A percentile compares a stretch with the other conserved stretches of the same genome.
Evolutionary conservation across 768 basidiomycete species (phyloP).

Genomic region (Kwoniella dejecticola): DNA sequence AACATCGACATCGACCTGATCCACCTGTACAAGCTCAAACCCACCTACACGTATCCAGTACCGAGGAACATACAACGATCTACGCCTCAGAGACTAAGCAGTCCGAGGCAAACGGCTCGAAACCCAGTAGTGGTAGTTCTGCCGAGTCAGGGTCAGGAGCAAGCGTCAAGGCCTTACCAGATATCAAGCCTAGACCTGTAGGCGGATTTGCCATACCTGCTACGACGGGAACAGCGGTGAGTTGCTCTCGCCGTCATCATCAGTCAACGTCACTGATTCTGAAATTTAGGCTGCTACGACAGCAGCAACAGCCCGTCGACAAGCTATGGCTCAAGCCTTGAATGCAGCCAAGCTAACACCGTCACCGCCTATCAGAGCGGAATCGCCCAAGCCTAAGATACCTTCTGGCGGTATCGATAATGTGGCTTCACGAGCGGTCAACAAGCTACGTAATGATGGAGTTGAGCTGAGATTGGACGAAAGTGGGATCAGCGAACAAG

Average conservation of each 20-base stretch:
- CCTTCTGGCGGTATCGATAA: conserved; percentile 40
- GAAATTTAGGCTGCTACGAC: neutral
- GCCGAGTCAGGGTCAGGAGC: neutral
- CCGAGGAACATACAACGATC: no score
- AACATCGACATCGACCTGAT: conserved; percentile 47
- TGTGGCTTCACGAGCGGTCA: conserved; percentile 31
- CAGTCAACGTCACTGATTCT: no score
- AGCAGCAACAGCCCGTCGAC: conserved; percentile 21
- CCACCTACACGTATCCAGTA: neutral
- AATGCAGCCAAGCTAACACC: neutral
- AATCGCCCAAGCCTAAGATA: conserved; percentile 44
- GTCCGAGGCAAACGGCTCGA: neutral
- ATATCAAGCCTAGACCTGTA: conserved; percentile 4
- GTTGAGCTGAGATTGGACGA: conserved; percentile 25
- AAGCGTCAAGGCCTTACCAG: neutral
- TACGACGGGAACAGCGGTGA: neutral
- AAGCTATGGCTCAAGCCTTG: conserved; percentile 18
- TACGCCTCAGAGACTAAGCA: neutral
- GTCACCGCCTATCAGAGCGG: conserved; percentile 23
- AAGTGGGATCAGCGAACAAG: conserved; percentile 14
- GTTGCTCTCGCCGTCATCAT: no score
- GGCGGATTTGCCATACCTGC: conserved; percentile 4
- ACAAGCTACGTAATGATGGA: conserved; percentile 16
- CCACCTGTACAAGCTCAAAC: conserved; percentile 5
- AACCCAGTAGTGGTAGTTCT: conserved; percentile 14